Conservation (phyloP, 1,284 basidiomycete species). For the Pascua sp. region DNA sequence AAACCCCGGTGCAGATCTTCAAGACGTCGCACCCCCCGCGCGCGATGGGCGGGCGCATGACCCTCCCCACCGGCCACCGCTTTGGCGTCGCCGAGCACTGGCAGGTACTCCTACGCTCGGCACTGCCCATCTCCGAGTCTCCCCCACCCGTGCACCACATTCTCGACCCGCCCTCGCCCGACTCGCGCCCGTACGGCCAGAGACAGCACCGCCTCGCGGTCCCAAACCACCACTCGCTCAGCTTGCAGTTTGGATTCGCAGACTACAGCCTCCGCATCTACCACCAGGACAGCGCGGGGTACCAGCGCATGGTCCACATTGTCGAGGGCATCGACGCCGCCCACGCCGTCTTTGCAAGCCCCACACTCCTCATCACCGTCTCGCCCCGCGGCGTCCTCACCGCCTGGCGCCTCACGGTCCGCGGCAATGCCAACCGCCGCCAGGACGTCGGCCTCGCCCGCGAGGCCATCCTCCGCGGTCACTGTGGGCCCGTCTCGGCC, state of each 20-base stretch:
- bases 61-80: slow-evolving; percentile 64
- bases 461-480: slow-evolving; percentile 72
- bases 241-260: slow-evolving; percentile 45
- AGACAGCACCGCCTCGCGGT: slow-evolving; percentile 28
- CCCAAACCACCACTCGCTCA: slow-evolving; percentile 23
- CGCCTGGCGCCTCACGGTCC: slow-evolving; percentile 62
- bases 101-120: slow-evolving; percentile 44
- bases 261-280: slow-evolving; percentile 39
- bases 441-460: slow-evolving; percentile 51
- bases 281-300: slow-evolving; percentile 43
- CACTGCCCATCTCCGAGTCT: slow-evolving; percentile 50
- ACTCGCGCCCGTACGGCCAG: slow-evolving; percentile 27
- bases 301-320: slow-evolving; percentile 63
- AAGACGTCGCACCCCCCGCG: slow-evolving; percentile 72
- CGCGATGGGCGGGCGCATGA: slow-evolving; percentile 60
- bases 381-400: slow-evolving; percentile 71
- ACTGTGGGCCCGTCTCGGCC: slow-evolving; percentile 64
- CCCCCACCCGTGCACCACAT: slow-evolving; percentile 60
- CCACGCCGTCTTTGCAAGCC: slow-evolving; percentile 72
- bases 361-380: slow-evolving; percentile 68
- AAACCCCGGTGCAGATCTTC: slow-evolving; percentile 88
- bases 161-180: slow-evolving; percentile 21
- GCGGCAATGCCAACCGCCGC: slow-evolving; percentile 26
- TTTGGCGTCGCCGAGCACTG: slow-evolving; percentile 72
- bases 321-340: slow-evolving; percentile 68